Conservation (phyloP, 495 filamentous ascomycete species). For the Penicillium mononematosum region DNA sequence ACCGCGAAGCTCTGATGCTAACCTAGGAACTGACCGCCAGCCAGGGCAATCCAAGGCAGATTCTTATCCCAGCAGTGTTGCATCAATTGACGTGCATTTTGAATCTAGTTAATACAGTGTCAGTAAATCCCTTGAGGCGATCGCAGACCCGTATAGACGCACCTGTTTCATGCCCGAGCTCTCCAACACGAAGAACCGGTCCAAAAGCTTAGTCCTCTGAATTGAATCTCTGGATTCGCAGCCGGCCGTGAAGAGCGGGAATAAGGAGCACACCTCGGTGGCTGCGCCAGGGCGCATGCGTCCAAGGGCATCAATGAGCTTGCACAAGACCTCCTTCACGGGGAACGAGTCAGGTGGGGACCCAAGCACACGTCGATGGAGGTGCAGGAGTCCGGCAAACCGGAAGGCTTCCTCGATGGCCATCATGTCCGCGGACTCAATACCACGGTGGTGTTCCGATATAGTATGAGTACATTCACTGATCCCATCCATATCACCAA, state of each 20-base stretch:
- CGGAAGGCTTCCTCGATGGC: slow-evolving; percentile 82
- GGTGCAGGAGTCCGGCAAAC: slow-evolving; percentile 74
- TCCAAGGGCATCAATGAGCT: slow-evolving; percentile 61
- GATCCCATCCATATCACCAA: slow-evolving; percentile 48
- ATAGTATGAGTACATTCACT: slow-evolving; percentile 32
- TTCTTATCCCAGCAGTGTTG: slow-evolving; percentile 45
- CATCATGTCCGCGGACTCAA: slow-evolving; percentile 56
- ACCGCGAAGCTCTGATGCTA: slow-evolving; percentile 15
- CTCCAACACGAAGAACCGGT: slow-evolving; percentile 68
- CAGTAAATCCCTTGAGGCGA: neutral
- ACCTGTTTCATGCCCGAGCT: slow-evolving; percentile 77
- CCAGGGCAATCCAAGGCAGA: slow-evolving; percentile 45
- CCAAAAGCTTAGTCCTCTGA: slow-evolving; percentile 61
- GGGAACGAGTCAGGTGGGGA: slow-evolving; percentile 52
- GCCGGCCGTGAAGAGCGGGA: slow-evolving; percentile 83
- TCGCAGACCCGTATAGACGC: neutral
- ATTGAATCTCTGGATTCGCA: slow-evolving; percentile 62
- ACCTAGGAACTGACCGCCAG: slow-evolving; percentile 45
- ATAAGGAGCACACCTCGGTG: slow-evolving; percentile 73
- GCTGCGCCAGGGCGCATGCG: slow-evolving; percentile 64
- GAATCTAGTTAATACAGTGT: slow-evolving; percentile 28
- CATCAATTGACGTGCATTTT: slow-evolving; percentile 47
- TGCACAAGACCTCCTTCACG: slow-evolving; percentile 62
- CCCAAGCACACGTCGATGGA: slow-evolving; percentile 69
- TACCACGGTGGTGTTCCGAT: slow-evolving; percentile 35